Percentiles rank a stretch among this genome's conserved stretches.
Evolutionary conservation across 2,329 filamentous ascomycete genomes (phyloP).

Genomic region (Colletotrichum brevisporum): DNA sequence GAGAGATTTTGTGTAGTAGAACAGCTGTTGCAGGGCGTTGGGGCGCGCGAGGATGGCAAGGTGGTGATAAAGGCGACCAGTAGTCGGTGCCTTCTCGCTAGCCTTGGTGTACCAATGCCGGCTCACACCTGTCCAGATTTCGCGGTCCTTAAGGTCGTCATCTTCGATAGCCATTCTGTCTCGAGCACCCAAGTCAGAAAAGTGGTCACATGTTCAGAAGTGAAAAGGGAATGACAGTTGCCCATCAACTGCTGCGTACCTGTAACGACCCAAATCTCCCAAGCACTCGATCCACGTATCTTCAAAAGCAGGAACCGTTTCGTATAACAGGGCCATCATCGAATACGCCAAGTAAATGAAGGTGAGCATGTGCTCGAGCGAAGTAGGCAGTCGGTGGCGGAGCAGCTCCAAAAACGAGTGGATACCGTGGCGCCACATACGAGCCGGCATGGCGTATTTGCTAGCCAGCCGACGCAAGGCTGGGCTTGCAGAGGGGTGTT

Average conservation of each 20-base stretch:
- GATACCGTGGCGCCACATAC: slow-evolving; percentile 96
- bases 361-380: slow-evolving; percentile 88
- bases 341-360: slow-evolving; percentile 93
- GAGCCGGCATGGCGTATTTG: slow-evolving; percentile 91
- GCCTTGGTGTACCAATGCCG: slow-evolving; percentile 89
- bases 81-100: slow-evolving; percentile 80
- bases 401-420: slow-evolving; percentile 86
- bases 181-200: too few relatives aligned
- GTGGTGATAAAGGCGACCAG: slow-evolving; percentile 89
- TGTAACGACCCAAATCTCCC: slow-evolving; percentile 85
- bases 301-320: slow-evolving; percentile 85
- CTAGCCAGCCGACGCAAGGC: slow-evolving; percentile 77
- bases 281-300: slow-evolving; percentile 96
- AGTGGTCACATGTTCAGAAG: background rate
- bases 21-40: slow-evolving; percentile 78
- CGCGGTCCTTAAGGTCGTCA: slow-evolving; percentile 79
- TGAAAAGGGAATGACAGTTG: background rate
- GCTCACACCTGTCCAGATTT: slow-evolving; percentile 86
- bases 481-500: slow-evolving; percentile 83
- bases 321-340: slow-evolving; percentile 89
- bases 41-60: slow-evolving; percentile 83
- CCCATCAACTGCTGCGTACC: slow-evolving; percentile 38
- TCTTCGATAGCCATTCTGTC: slow-evolving; percentile 88
- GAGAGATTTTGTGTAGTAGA: slow-evolving; percentile 79
- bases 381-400: slow-evolving; percentile 79